phyloP scores from a whole-genome alignment of 768 basidiomycete genomes.

The Trametes sanguinea region DNA sequence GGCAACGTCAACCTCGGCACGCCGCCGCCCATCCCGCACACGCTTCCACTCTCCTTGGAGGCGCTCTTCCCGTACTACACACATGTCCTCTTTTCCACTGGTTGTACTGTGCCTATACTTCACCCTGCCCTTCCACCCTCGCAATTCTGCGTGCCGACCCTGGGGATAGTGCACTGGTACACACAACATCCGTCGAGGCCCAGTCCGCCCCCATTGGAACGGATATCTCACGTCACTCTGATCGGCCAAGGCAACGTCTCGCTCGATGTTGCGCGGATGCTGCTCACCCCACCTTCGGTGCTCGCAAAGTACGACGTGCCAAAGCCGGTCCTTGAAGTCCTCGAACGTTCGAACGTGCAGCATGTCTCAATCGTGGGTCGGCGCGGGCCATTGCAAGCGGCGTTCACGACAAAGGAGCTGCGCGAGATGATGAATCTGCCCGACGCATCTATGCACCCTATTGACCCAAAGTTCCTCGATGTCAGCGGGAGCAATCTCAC shows the following conservation, averaged over 20 bases:
- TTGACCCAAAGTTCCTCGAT: conserved; percentile 48
- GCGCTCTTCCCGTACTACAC: conserved; percentile 74
- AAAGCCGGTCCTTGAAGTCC: conserved; percentile 63
- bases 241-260: conserved; percentile 97
- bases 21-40: conserved; percentile 48
- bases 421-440: conserved; percentile 73
- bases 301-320: conserved; percentile 82
- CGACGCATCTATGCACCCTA: conserved; percentile 66
- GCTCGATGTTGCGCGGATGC: conserved; percentile 87
- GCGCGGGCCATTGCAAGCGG: conserved; percentile 85
- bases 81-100: conserved; percentile 84
- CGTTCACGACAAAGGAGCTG: conserved; percentile 91
- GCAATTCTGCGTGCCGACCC: conserved; percentile 64
- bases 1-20: conserved; percentile 76
- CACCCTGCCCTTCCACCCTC: conserved; percentile 55
- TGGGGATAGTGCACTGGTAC: conserved; percentile 94
- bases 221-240: conserved; percentile 70
- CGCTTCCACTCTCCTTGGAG: conserved; percentile 58
- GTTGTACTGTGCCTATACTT: conserved; percentile 67
- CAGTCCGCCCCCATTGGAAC: conserved; percentile 61
- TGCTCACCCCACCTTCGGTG: conserved; percentile 67
- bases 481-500: conserved; percentile 41
- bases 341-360: conserved; percentile 60
- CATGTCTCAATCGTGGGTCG: conserved; percentile 85
- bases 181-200: conserved; percentile 82